Evolutionary conservation across 140 eudicot genomes (phyloP).

Genomic region (Erigeron philadelphicus): DNA sequence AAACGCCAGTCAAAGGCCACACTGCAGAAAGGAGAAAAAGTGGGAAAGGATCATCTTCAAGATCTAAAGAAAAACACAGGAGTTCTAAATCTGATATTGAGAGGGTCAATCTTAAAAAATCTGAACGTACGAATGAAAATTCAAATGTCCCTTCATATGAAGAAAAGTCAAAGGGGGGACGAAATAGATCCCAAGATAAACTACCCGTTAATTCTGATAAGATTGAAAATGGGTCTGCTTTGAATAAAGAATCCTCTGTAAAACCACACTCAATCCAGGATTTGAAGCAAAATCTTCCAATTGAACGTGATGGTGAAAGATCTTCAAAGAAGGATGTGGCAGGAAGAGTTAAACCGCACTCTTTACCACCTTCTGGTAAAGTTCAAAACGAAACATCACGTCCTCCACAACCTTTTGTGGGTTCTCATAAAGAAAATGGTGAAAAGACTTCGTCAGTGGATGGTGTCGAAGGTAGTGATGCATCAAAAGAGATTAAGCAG

Average conservation of each 20-base stretch:
- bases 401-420: slow-evolving; percentile 34
- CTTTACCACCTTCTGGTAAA: slow-evolving; percentile 58
- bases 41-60: slow-evolving; percentile 59
- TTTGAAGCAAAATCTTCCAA: slow-evolving; percentile 32
- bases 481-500: slow-evolving; percentile 34
- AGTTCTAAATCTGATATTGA: slow-evolving; percentile 44
- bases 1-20: slow-evolving; percentile 28
- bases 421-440: slow-evolving; percentile 44
- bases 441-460: slow-evolving; percentile 21
- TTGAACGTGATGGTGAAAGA: slow-evolving; percentile 36
- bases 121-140: slow-evolving; percentile 32
- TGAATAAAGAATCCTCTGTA: slow-evolving; percentile 47
- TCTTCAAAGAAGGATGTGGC: slow-evolving; percentile 43
- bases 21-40: slow-evolving; percentile 43
- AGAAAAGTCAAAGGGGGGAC: slow-evolving; percentile 43
- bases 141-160: slow-evolving; percentile 18
- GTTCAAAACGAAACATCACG: slow-evolving; percentile 46
- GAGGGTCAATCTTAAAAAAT: slow-evolving; percentile 36
- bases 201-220: slow-evolving; percentile 34
- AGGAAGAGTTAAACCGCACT: slow-evolving; percentile 53
- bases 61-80: slow-evolving; percentile 53
- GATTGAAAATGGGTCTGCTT: slow-evolving; percentile 33
- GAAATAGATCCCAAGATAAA: slow-evolving; percentile 51
- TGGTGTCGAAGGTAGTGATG: slow-evolving; percentile 29
- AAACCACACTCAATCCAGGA: slow-evolving; percentile 35